A percentile compares a stretch with the other conserved stretches of the same genome.
Conservation (phyloP, 2,329 filamentous ascomycete species). For the Microdochium nivale region DNA sequence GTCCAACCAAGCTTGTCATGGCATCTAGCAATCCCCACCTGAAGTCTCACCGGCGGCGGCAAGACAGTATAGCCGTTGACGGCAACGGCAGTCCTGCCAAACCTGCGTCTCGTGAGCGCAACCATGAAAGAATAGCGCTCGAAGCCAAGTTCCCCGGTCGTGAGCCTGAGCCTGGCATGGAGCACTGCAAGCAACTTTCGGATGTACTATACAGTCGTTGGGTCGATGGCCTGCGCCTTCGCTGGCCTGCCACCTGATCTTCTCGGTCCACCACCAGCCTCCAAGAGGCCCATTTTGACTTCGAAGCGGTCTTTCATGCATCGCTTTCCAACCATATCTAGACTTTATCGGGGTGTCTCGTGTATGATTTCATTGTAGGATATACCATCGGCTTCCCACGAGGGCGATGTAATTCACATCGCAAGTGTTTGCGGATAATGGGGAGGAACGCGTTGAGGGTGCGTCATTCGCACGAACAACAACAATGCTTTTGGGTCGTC, state of each 20-base stretch:
- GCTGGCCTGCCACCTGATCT: constrained; percentile 44
- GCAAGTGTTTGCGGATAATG: too few species aligned
- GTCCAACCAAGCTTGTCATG: constrained; percentile 57
- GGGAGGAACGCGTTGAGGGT: too few species aligned
- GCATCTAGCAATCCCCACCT: constrained; percentile 80
- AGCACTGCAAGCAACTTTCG: constrained; percentile 81
- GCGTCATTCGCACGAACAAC: too few species aligned
- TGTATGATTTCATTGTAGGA: too few species aligned
- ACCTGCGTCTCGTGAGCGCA: constrained; percentile 27
- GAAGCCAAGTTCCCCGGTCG: constrained; percentile 48
- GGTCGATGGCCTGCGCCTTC: constrained; percentile 70
- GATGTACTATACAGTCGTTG: constrained; percentile 88
- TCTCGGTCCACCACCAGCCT: neutral
- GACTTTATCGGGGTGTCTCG: too few species aligned
- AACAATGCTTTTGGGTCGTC: too few species aligned
- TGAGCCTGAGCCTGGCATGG: constrained; percentile 63
- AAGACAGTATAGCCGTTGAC: constrained; percentile 30
- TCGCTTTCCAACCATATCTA: neutral
- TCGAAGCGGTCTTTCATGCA: too few species aligned
- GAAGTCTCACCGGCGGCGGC: constrained; percentile 65
- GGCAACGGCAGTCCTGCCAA: constrained; percentile 16
- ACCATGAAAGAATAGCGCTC: constrained; percentile 37
- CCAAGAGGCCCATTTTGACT: too few species aligned
- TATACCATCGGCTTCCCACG: too few species aligned
- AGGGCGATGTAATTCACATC: too few species aligned